phyloP scores from a whole-genome alignment of 2,329 filamentous ascomycete species.

The Ceratocystis lukuohia region DNA sequence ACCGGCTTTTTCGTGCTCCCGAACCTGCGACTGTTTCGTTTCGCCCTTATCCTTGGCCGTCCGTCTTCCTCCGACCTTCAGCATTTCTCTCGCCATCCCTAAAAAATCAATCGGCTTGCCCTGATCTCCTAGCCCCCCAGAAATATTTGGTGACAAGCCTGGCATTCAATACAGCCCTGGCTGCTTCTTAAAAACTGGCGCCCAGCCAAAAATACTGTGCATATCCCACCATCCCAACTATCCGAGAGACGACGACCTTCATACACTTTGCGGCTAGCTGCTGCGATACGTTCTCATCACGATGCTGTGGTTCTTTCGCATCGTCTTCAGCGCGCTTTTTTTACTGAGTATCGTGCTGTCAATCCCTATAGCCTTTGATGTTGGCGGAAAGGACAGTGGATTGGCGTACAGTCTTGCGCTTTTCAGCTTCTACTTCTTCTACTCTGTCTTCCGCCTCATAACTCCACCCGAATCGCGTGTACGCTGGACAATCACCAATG shows the following conservation, averaged over 20 bases:
- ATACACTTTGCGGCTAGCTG: background rate
- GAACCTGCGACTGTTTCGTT: background rate
- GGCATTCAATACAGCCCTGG: background rate
- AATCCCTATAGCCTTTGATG: slow-evolving; percentile 94
- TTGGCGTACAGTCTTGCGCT: slow-evolving; percentile 85
- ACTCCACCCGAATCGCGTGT: slow-evolving; percentile 69
- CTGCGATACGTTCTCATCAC: slow-evolving; percentile 22
- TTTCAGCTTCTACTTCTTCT: slow-evolving; percentile 79
- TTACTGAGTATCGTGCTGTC: slow-evolving; percentile 86
- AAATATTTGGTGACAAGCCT: background rate
- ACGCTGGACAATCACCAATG: slow-evolving; percentile 54
- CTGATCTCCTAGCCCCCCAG: background rate
- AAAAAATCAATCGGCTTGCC: background rate
- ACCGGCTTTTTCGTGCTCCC: background rate
- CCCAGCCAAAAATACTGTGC: background rate
- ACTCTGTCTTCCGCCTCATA: slow-evolving; percentile 64
- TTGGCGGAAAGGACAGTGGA: slow-evolving; percentile 86
- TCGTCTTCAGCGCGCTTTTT: slow-evolving; percentile 70
- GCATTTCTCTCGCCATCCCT: background rate
- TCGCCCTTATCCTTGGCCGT: background rate
- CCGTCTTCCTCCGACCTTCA: background rate
- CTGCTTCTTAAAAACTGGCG: background rate
- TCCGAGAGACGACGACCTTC: background rate
- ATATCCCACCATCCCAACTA: background rate
- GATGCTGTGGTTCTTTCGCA: slow-evolving; percentile 75